phyloP scores from a whole-genome alignment of 208 protist species.

The Crithidia thermophila region DNA sequence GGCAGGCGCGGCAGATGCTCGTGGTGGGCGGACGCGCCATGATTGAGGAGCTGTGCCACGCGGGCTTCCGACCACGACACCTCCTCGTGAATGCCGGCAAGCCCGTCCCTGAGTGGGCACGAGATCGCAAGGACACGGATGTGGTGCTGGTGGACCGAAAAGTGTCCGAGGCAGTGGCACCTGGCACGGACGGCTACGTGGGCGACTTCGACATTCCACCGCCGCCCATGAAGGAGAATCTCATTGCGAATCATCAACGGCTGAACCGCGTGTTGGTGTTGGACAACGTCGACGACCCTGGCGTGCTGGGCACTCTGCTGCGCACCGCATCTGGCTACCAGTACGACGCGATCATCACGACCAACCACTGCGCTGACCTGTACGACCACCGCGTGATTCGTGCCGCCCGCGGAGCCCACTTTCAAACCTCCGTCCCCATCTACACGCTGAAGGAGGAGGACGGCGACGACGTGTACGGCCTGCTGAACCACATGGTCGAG shows the following conservation, averaged over 20 bases:
- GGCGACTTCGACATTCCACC: constrained; percentile 87
- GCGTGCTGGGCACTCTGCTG: constrained; percentile 79
- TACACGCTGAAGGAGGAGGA: constrained; percentile 87
- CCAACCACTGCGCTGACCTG: constrained; percentile 89
- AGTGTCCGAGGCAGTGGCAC: constrained; percentile 51
- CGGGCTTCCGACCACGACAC: constrained; percentile 61
- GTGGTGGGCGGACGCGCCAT: constrained; percentile 75
- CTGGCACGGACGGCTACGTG: constrained; percentile 88
- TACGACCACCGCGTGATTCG: constrained; percentile 90
- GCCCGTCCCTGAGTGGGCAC: constrained; percentile 61
- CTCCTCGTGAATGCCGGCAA: constrained; percentile 68
- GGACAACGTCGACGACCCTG: constrained; percentile 90
- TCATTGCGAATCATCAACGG: constrained; percentile 88
- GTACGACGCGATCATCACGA: constrained; percentile 87
- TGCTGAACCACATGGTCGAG: constrained; percentile 85
- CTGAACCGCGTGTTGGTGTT: constrained; percentile 87
- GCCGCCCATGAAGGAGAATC: constrained; percentile 78
- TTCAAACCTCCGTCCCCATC: constrained; percentile 81
- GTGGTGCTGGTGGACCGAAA: constrained; percentile 63
- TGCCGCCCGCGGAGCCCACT: constrained; percentile 86
- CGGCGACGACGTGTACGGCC: constrained; percentile 85
- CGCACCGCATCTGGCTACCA: constrained; percentile 82
- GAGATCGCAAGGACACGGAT: constrained; percentile 36
- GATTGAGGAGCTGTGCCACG: constrained; percentile 83
- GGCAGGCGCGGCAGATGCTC: constrained; percentile 71